Evolutionary conservation across 352 stramenopile genomes (phyloP).

Genomic region (Achlya hypogyna): DNA sequence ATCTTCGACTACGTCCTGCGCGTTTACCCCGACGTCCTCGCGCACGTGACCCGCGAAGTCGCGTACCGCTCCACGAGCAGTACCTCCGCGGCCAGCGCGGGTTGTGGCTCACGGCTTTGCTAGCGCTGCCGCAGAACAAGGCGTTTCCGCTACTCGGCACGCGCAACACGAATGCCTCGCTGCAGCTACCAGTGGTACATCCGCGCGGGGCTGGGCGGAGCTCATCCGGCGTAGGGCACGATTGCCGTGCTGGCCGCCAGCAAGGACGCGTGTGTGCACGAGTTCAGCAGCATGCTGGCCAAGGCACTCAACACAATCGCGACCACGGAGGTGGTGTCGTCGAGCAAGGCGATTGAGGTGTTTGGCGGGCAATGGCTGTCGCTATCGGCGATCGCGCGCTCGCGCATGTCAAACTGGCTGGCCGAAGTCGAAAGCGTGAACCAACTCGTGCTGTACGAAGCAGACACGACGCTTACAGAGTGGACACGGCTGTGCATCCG

Average conservation of each 20-base stretch:
- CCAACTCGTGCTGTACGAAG: constrained; percentile 76
- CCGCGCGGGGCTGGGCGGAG: not conserved
- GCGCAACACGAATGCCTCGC: not conserved
- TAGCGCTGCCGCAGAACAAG: constrained; percentile 2
- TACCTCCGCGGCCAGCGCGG: too few relatives aligned
- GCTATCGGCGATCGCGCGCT: constrained; percentile 48
- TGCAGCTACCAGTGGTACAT: constrained; percentile 6
- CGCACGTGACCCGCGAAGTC: constrained; percentile 63
- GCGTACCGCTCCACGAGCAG: not conserved
- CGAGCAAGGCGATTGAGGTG: constrained; percentile 47
- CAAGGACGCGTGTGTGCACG: constrained; percentile 60
- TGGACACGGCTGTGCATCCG: constrained; percentile 82
- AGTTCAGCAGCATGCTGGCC: constrained; percentile 62
- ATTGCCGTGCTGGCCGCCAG: constrained; percentile 72
- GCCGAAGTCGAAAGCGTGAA: constrained; percentile 69
- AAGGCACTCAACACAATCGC: constrained; percentile 46
- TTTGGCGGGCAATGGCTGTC: constrained; percentile 62
- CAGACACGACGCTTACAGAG: constrained; percentile 49
- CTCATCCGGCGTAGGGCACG: constrained; percentile 22
- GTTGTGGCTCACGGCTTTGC: not conserved
- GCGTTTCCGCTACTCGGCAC: constrained; percentile 2
- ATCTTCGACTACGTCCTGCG: constrained; percentile 81
- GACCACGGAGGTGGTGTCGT: constrained; percentile 60
- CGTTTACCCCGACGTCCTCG: constrained; percentile 47
- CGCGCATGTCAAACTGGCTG: constrained; percentile 50